Base-by-base conservation (phyloP, 495 filamentous ascomycete species). In the Pyrenopolyporus hunteri region DNA sequence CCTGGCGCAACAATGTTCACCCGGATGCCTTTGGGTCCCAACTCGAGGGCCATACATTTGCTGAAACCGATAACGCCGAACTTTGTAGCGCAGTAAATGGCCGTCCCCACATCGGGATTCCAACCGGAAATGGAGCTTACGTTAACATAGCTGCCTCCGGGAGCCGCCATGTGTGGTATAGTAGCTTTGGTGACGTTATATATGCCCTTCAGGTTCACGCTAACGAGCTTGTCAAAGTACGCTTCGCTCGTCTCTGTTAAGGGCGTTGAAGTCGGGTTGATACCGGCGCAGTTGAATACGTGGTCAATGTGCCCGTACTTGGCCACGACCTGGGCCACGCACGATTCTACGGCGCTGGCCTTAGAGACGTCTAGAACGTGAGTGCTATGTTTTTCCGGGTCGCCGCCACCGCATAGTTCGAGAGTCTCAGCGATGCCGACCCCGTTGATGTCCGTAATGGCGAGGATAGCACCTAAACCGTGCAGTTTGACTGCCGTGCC, bases 1-100 rank as follows among this genome's bases (percentile, higher is more conserved):
- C 82, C 83, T 17, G 83, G 82, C 9, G 79, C 77, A 26, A 86
- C 74, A 10, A 80, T 74, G 63, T 86, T 86, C 1, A 78, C 76
- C 7, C 82, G 71, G 17, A 85, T 78, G 8, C 81, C 81, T 36
- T 74, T 74, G 3, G 74, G 67, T 0, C 81, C 83, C 36, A 85
- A 66, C 49, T 85, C 83, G 50, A 83, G 64, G 10, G 82, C 83
- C 62, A 86, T 75, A 53, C 76, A 76, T 58, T 84, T 84, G 4
- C 78, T 78, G 59, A 86, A 80, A 4, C 82, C 82, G 20, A 82
- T 77, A 3, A 85, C 70, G 4, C 70, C 83, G 16, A 70, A 79
- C 59, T 86, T 85, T 26, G 78, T 83, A 0, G 82, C 76, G 47
- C 80, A 83, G 62, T 86, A 86, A 6, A 72, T 63, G 7, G 72